Evolutionary conservation across 2,329 filamentous ascomycete species (phyloP), one percentile per base, ranked within the genome.

Genomic region (Xylariaceae sp.): DNA sequence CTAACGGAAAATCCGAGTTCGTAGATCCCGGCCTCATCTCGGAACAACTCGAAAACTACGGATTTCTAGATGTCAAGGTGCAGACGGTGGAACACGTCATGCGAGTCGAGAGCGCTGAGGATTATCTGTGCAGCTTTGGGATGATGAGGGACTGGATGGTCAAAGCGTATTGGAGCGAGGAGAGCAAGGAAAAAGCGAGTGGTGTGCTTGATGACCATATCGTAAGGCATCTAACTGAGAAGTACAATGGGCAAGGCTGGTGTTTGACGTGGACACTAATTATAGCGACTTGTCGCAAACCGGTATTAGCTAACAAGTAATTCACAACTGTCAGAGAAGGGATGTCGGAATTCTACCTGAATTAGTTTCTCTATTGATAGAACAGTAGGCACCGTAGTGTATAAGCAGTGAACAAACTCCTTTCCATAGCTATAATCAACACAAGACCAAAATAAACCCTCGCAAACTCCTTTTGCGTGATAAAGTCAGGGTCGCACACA

Each of bases 101-200:
- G 37, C 65, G 36, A 0, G 55, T 79, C 0, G 61, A 74, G 16
- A 71, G 65, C 31, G 72, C 73, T 0, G 72, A 73, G 0, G 70
- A 76, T 37, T 80, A 71, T 39, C 39, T 79, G 4, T 21, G 60
- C 6, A 61, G 56, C 3, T 76, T 74, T 51, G 69, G 62, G 0
- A 71, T 73, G 64, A 80, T 80, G 75, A 44, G 78, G 33, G 63
- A 73, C 0, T 76, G 71, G 69, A 44, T 77, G 55, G 68, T 74
- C 49, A 71, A 67, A 16, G 62, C 68, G 34, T 72, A 68, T 48
- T 80, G 78, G 76, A 72, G 69, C 28, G 75, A 78, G 60, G 74
- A 78, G 64, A 62, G 66, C 58, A 64, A 69, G 60, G 71, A 74
- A 1, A 78, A 79, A 63, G 73, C 77, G 1, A 69, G 66, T 51